phyloP scores from a whole-genome alignment of 805 yeast genomes.

The Diddensiella caesifluorescens region DNA sequence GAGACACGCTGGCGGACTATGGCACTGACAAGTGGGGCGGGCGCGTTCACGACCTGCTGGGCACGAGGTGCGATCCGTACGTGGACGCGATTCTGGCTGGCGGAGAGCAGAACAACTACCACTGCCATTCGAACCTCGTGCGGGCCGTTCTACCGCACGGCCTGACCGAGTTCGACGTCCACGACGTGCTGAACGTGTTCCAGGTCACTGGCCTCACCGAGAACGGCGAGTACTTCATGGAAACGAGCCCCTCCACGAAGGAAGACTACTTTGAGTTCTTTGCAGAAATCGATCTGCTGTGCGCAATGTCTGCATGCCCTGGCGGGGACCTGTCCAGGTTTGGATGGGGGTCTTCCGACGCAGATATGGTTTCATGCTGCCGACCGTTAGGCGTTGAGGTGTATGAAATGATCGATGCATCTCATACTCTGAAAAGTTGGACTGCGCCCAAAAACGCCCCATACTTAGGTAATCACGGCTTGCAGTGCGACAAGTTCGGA shows the following conservation, averaged over 20 bases:
- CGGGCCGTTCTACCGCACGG: constrained; percentile 57
- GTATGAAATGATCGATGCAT: constrained; percentile 45
- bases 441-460: constrained; percentile 41
- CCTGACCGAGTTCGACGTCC: constrained; percentile 60
- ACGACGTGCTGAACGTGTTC: constrained; percentile 64
- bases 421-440: constrained; percentile 44
- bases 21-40: constrained; percentile 63
- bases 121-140: constrained; percentile 60
- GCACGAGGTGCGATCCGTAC: constrained; percentile 67
- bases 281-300: constrained; percentile 59
- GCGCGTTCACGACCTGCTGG: constrained; percentile 58
- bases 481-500: too few species aligned
- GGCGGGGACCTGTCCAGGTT: constrained; percentile 64
- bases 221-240: constrained; percentile 64
- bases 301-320: constrained; percentile 64
- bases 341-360: constrained; percentile 65
- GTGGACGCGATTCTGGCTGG: constrained; percentile 53
- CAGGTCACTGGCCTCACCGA: constrained; percentile 65
- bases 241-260: constrained; percentile 56
- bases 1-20: constrained; percentile 49
- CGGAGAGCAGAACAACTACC: constrained; percentile 61
- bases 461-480: constrained; percentile 56
- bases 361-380: constrained; percentile 54
- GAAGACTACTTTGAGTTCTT: constrained; percentile 61
- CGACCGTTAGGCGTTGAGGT: constrained; percentile 61